Evolutionary conservation across 257 asterid species (phyloP).

Genomic region (Lantana camara): DNA sequence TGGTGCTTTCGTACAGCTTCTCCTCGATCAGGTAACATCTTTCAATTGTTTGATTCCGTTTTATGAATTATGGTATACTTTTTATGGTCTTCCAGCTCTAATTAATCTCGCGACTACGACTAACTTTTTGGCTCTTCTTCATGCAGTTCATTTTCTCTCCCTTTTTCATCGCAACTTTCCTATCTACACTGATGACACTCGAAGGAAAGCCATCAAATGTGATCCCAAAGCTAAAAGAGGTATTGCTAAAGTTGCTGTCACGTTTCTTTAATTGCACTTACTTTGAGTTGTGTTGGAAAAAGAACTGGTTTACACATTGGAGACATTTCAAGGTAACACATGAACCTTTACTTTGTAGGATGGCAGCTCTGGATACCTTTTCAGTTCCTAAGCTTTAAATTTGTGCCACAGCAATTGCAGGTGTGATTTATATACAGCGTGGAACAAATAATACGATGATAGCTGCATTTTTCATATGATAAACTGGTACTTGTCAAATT

Average conservation of each 20-base stretch:
- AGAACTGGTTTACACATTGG: too few species aligned
- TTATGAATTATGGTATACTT: background rate
- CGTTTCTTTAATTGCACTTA: too few species aligned
- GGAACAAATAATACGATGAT: too few species aligned
- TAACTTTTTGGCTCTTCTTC: constrained; percentile 10
- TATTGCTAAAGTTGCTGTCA: constrained; percentile 23
- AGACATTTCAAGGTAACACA: too few species aligned
- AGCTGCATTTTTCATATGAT: too few species aligned
- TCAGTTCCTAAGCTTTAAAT: too few species aligned
- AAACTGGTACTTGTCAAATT: too few species aligned
- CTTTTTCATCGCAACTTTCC: constrained; percentile 65
- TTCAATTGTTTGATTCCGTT: constrained; percentile 13
- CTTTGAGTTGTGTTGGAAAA: too few species aligned
- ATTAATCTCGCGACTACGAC: constrained; percentile 9
- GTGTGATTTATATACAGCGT: too few species aligned
- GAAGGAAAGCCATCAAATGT: constrained; percentile 73
- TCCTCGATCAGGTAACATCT: constrained; percentile 79
- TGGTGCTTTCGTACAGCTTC: constrained; percentile 69
- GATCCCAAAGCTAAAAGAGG: constrained; percentile 89
- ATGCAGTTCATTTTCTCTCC: constrained; percentile 83
- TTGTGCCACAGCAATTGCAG: too few species aligned
- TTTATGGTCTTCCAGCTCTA: background rate
- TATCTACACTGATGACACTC: constrained; percentile 61
- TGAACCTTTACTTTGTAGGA: too few species aligned
- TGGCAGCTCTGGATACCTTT: too few species aligned